Conservation (phyloP, 1,284 basidiomycete genomes). For the Inonotus hispidus region DNA sequence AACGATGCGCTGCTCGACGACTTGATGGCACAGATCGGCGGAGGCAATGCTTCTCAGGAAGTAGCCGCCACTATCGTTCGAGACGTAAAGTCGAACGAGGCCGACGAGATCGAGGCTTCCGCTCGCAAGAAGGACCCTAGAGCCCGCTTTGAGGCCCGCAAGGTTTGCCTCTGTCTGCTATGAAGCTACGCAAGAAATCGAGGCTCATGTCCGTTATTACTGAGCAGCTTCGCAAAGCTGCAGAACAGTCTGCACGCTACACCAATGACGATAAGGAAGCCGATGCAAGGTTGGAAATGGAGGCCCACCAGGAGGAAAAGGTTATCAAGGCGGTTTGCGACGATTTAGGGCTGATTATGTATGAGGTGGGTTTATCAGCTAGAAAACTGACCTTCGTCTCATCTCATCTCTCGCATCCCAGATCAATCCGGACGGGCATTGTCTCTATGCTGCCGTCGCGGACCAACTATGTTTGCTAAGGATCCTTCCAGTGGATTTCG, state of each 20-base stretch:
- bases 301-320: slow-evolving; percentile 64
- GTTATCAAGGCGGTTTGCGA: slow-evolving; percentile 66
- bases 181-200: slow-evolving; percentile 5
- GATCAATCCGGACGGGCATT: slow-evolving; percentile 95
- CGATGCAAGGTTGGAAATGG: slow-evolving; percentile 13
- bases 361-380: slow-evolving; percentile 50
- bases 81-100: slow-evolving; percentile 40
- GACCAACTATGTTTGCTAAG: slow-evolving; percentile 76
- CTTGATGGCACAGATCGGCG: slow-evolving; percentile 67
- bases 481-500: slow-evolving; percentile 49
- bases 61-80: slow-evolving; percentile 47
- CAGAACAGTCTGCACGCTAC: slow-evolving; percentile 56
- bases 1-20: slow-evolving; percentile 65
- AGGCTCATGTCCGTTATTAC: slow-evolving; percentile 2
- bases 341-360: slow-evolving; percentile 59
- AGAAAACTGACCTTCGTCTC: background rate
- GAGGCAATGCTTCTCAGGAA: slow-evolving; percentile 43
- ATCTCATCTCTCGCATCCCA: slow-evolving; percentile 29
- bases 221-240: slow-evolving; percentile 70
- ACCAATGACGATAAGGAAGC: slow-evolving; percentile 43
- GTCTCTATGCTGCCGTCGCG: slow-evolving; percentile 89
- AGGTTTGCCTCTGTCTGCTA: slow-evolving; percentile 42
- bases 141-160: slow-evolving; percentile 71
- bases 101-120: slow-evolving; percentile 31
- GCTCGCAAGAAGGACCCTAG: slow-evolving; percentile 60